phyloP scores from a whole-genome alignment of 2,329 filamentous ascomycete genomes.

The Mollisia scopiformis region DNA sequence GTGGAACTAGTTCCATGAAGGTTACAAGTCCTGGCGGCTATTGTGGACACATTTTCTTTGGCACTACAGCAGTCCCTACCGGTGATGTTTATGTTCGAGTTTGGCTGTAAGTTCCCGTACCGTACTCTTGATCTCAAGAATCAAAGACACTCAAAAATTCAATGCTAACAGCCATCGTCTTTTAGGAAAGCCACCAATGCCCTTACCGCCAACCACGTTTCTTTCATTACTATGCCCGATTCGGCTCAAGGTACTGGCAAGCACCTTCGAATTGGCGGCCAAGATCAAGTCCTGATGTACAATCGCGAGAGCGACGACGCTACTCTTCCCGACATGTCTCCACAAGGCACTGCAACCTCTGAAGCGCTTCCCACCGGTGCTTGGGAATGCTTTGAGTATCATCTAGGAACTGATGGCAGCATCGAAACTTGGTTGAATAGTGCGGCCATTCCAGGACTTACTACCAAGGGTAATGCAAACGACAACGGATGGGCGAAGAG shows the following conservation, averaged over 20 bases:
- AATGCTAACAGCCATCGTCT: slow-evolving; percentile 28
- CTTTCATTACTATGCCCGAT: slow-evolving; percentile 68
- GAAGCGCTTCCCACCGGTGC: slow-evolving; percentile 49
- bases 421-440: slow-evolving; percentile 65
- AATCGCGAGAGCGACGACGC: slow-evolving; percentile 67
- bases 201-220: slow-evolving; percentile 61
- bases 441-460: slow-evolving; percentile 53
- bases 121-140: neutral
- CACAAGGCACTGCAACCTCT: slow-evolving; percentile 59
- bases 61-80: slow-evolving; percentile 56
- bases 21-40: slow-evolving; percentile 57
- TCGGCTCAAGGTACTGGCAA: slow-evolving; percentile 57
- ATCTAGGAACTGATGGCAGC: slow-evolving; percentile 58
- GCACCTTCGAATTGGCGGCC: slow-evolving; percentile 64
- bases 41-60: slow-evolving; percentile 64
- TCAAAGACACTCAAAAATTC: neutral
- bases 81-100: slow-evolving; percentile 61
- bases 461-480: slow-evolving; percentile 46
- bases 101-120: slow-evolving; percentile 55
- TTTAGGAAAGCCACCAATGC: slow-evolving; percentile 57
- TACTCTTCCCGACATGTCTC: slow-evolving; percentile 62
- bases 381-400: slow-evolving; percentile 66
- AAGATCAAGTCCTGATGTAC: slow-evolving; percentile 64
- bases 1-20: slow-evolving; percentile 56
- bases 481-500: slow-evolving; percentile 57